Evolutionary conservation across 345 rosid genomes (phyloP).

Genomic region (Raphanus sativus): DNA sequence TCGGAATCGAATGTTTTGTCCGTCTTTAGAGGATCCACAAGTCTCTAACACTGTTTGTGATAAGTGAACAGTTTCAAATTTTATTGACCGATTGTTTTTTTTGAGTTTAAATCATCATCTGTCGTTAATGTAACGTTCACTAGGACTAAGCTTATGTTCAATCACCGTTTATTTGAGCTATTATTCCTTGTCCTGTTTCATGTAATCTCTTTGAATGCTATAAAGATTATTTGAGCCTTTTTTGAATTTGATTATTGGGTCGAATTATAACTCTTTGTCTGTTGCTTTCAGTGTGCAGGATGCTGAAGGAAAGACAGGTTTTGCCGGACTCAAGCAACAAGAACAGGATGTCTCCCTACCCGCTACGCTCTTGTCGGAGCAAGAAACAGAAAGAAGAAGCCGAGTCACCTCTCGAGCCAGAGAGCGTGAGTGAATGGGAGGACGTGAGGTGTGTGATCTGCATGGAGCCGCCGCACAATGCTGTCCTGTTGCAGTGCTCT

Average conservation of each 20-base stretch:
- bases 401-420: conserved; percentile 27
- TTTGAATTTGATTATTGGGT: background rate
- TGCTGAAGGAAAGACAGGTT: conserved; percentile 56
- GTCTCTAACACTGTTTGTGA: conserved; percentile 18
- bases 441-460: conserved; percentile 67
- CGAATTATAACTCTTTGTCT: background rate
- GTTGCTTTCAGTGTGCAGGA: conserved; percentile 24
- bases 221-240: background rate
- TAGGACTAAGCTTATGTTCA: background rate
- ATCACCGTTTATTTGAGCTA: background rate
- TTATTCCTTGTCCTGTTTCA: background rate
- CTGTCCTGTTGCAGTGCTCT: conserved; percentile 60
- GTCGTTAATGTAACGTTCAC: background rate
- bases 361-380: conserved; percentile 43
- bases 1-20: conserved; percentile 8
- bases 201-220: background rate
- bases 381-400: conserved; percentile 39
- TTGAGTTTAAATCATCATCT: background rate
- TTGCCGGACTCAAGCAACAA: conserved; percentile 35
- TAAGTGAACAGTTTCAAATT: conserved; percentile 29
- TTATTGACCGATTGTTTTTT: background rate
- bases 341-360: conserved; percentile 54
- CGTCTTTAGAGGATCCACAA: conserved; percentile 4
- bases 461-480: conserved; percentile 82
- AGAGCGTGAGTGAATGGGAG: conserved; percentile 60